These are phyloP conservation scores for Pinus tabuliformis DNA, from an alignment of 75 land plant genomes.

Conservation along the genomic window DNA sequence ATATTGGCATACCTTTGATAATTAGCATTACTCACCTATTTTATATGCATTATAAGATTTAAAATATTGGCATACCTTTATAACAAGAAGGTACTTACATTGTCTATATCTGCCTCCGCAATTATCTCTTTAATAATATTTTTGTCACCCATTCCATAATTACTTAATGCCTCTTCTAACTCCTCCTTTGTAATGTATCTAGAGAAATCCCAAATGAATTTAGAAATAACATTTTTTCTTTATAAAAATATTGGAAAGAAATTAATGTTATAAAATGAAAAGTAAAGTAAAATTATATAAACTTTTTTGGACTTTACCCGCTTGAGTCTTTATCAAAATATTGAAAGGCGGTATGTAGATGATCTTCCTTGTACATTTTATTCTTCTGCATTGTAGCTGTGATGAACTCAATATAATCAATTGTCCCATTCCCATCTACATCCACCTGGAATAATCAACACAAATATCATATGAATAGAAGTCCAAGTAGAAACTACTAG, in stretches of 20 bases:
- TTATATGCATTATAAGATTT: not conserved
- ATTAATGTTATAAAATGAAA: not conserved
- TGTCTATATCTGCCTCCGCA: constrained; percentile 81
- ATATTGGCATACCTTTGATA: not conserved
- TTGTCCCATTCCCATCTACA: constrained; percentile 93
- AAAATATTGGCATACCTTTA: not conserved
- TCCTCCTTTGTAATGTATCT: constrained; percentile 86
- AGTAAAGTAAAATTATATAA: not conserved
- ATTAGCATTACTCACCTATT: not conserved
- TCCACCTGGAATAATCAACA: constrained; percentile 52
- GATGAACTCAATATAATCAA: constrained; percentile 84
- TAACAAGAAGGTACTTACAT: constrained; percentile 34
- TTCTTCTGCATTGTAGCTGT: constrained; percentile 85
- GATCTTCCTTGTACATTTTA: constrained; percentile 55
- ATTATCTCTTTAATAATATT: constrained; percentile 77
- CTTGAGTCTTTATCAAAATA: constrained; percentile 77
- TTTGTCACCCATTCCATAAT: constrained; percentile 86
- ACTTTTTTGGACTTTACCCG: constrained; percentile 28
- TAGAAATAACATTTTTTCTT: not conserved
- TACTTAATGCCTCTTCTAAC: constrained; percentile 67
- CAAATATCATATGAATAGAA: too few species aligned
- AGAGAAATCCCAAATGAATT: constrained; percentile 1
- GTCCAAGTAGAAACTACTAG: too few species aligned
- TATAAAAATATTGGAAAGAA: not conserved
- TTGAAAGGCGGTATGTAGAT: constrained; percentile 67